Evolutionary conservation across 2,329 filamentous ascomycete species (phyloP).

Genomic region (Saccharata proteae): DNA sequence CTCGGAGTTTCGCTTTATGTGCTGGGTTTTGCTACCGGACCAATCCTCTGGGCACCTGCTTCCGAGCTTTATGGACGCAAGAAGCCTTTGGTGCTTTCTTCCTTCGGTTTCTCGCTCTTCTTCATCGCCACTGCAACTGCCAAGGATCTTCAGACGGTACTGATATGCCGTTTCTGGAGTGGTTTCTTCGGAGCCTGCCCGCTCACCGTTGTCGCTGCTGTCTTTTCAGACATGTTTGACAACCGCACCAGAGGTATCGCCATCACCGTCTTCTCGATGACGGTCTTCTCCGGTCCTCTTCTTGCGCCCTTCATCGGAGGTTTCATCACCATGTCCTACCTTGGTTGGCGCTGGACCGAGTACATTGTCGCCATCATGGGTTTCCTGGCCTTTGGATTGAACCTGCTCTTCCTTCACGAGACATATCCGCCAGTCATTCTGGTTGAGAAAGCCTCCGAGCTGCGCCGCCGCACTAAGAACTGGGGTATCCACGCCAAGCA

Average conservation of each 20-base stretch:
- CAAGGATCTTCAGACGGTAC: conserved; percentile 41
- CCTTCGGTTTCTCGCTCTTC: conserved; percentile 41
- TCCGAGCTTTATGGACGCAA: conserved; percentile 39
- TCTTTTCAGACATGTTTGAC: conserved; percentile 46
- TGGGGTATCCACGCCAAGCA: conserved; percentile 51
- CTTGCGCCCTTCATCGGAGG: conserved; percentile 44
- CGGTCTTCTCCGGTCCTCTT: conserved; percentile 41
- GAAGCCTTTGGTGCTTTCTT: conserved; percentile 36
- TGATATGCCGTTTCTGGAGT: conserved; percentile 41
- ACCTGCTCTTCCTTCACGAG: conserved; percentile 43
- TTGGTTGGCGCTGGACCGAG: conserved; percentile 45
- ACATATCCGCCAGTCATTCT: conserved; percentile 48
- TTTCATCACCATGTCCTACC: conserved; percentile 38
- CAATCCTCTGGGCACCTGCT: conserved; percentile 35
- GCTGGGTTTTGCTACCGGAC: conserved; percentile 37
- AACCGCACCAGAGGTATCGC: conserved; percentile 30
- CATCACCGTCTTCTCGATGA: conserved; percentile 40
- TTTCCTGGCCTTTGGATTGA: conserved; percentile 35
- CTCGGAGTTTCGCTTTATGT: conserved; percentile 40
- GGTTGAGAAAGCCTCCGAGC: conserved; percentile 42
- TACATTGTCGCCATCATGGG: conserved; percentile 38
- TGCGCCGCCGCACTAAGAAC: conserved; percentile 44
- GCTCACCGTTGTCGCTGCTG: conserved; percentile 40
- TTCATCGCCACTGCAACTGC: conserved; percentile 35
- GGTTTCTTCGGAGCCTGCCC: conserved; percentile 44